These are phyloP conservation scores for Globisporangium apiculatum DNA, from an alignment of 352 stramenopile genomes.

Conservation along the genomic window DNA sequence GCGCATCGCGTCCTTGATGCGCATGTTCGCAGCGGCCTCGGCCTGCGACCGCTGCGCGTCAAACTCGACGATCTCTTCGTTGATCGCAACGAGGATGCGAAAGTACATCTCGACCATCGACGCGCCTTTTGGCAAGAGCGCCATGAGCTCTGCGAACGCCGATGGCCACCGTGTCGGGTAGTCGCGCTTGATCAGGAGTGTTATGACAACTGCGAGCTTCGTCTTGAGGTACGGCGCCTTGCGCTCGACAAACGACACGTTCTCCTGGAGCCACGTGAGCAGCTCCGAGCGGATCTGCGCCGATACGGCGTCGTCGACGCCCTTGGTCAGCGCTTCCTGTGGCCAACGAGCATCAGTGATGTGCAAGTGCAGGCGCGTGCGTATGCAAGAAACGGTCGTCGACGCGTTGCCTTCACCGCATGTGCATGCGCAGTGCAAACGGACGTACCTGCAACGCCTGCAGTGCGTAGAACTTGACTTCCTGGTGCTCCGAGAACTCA, in stretches of 20 bases:
- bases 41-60: conserved; percentile 51
- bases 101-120: conserved; percentile 90
- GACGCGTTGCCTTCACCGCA: too few species aligned
- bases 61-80: conserved; percentile 90
- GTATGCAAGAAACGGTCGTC: background rate
- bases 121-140: conserved; percentile 54
- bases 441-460: conserved; percentile 46
- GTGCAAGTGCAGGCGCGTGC: background rate
- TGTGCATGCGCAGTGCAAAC: background rate
- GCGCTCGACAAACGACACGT: conserved; percentile 52
- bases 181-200: conserved; percentile 83
- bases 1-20: conserved; percentile 86
- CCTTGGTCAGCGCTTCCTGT: conserved; percentile 38
- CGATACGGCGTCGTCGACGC: conserved; percentile 35
- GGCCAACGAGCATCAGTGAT: background rate
- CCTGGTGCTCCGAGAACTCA: conserved; percentile 46
- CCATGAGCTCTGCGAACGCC: conserved; percentile 82
- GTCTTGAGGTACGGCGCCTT: conserved; percentile 79
- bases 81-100: conserved; percentile 82
- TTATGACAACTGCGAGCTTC: conserved; percentile 77
- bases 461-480: conserved; percentile 82
- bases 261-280: conserved; percentile 52
- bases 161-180: conserved; percentile 82
- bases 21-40: conserved; percentile 71
- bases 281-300: conserved; percentile 46